Percentiles rank a stretch among this genome's conserved stretches.
These are phyloP conservation scores for Takakia lepidozioides DNA, from an alignment of 225 moss, liverwort and hornwort species.

Conservation along the genomic window DNA sequence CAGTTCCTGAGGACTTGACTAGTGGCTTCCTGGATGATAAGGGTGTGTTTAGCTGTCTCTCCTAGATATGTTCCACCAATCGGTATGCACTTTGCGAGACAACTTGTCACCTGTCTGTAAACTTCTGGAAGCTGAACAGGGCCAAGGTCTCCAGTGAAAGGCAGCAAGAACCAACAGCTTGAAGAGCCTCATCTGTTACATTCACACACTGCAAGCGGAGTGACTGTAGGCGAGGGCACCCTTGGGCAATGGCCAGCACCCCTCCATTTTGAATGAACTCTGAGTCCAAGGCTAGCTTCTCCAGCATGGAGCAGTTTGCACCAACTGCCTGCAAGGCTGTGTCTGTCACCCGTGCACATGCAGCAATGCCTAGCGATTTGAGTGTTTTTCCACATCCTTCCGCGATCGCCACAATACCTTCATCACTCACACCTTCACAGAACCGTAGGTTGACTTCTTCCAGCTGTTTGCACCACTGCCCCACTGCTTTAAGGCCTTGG, in stretches of 20 bases:
- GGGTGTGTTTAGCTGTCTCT: too few species aligned
- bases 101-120: slow-evolving; percentile 38
- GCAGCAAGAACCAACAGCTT: slow-evolving; percentile 58
- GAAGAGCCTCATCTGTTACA: slow-evolving; percentile 68
- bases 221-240: slow-evolving; percentile 44
- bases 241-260: slow-evolving; percentile 59
- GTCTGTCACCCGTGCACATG: slow-evolving; percentile 59
- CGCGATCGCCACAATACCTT: slow-evolving; percentile 53
- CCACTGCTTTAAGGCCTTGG: slow-evolving; percentile 43
- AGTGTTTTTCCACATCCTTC: slow-evolving; percentile 63
- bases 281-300: slow-evolving; percentile 59
- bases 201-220: slow-evolving; percentile 60
- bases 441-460: slow-evolving; percentile 65
- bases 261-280: slow-evolving; percentile 59
- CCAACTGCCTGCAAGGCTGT: slow-evolving; percentile 60
- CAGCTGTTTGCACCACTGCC: slow-evolving; percentile 44
- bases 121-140: slow-evolving; percentile 69
- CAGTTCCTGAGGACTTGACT: too few species aligned
- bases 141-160: slow-evolving; percentile 48
- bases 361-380: slow-evolving; percentile 56
- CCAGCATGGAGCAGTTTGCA: slow-evolving; percentile 34
- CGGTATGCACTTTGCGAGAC: too few species aligned
- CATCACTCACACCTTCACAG: slow-evolving; percentile 60
- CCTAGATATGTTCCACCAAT: too few species aligned
- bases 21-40: too few species aligned